Percentiles rank a stretch among this genome's conserved stretches.
Conservation (phyloP, 345 rosid genomes). For the Linum usitatissimum region DNA sequence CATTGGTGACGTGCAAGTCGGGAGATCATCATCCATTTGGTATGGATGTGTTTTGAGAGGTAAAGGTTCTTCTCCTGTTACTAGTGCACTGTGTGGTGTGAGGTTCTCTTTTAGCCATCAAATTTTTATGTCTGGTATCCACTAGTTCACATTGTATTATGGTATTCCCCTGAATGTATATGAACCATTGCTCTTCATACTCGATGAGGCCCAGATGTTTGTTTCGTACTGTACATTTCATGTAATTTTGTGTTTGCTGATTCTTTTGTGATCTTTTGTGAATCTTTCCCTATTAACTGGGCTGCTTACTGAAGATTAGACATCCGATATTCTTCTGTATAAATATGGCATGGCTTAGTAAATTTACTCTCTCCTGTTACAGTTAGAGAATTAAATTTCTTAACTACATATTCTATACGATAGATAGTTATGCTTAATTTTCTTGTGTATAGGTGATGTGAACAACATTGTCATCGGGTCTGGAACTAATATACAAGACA, state of each 20-base stretch:
- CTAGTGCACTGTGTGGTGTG: neutral
- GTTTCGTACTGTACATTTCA: too few species aligned
- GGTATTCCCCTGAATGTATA: neutral
- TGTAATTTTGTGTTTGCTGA: too few species aligned
- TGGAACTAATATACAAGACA: slow-evolving; percentile 94
- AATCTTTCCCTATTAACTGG: neutral
- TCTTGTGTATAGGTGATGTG: slow-evolving; percentile 52
- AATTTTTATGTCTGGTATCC: neutral
- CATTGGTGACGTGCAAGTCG: slow-evolving; percentile 75
- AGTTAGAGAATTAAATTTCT: slow-evolving; percentile 3
- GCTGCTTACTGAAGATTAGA: neutral
- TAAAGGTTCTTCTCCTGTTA: slow-evolving; percentile 17
- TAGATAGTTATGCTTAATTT: neutral
- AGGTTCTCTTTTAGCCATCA: neutral
- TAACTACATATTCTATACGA: neutral
- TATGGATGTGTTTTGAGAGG: slow-evolving; percentile 95
- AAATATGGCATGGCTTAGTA: neutral
- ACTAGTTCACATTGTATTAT: neutral
- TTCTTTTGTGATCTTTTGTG: neutral
- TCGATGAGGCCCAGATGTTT: neutral
- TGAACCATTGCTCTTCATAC: neutral
- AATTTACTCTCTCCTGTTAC: neutral
- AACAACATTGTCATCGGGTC: slow-evolving; percentile 71
- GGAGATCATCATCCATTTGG: slow-evolving; percentile 81
- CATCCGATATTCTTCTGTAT: neutral